phyloP scores from a whole-genome alignment of 805 yeast genomes.

The Candida pseudofarinosa region DNA sequence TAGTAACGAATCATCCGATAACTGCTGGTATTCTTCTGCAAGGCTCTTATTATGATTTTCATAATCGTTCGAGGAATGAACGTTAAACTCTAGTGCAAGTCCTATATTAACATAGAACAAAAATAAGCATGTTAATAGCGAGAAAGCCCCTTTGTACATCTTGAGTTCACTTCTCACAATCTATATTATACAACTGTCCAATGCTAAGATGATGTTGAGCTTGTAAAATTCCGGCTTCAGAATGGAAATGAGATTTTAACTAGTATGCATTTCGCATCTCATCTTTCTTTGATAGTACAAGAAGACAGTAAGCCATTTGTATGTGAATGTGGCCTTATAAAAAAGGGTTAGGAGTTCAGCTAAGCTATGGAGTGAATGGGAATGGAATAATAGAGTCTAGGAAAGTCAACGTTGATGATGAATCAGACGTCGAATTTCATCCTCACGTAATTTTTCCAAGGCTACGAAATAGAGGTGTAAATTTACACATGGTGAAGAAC shows the following conservation, averaged over 20 bases:
- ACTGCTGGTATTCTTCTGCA: slow-evolving; percentile 12
- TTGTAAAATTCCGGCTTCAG: not conserved
- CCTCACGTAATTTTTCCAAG: slow-evolving; percentile 22
- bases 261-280: not conserved
- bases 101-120: slow-evolving; percentile 4
- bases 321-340: slow-evolving; percentile 37
- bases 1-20: slow-evolving; percentile 25
- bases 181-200: not conserved
- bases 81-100: slow-evolving; percentile 19
- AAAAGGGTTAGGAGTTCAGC: slow-evolving; percentile 31
- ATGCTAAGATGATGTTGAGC: not conserved
- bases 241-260: not conserved
- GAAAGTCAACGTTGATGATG: not conserved
- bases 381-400: slow-evolving; percentile 14
- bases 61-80: slow-evolving; percentile 57
- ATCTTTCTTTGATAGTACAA: not conserved
- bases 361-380: slow-evolving; percentile 44
- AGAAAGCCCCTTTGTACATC: not conserved
- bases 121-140: not conserved
- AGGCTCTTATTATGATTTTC: slow-evolving; percentile 25
- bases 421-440: slow-evolving; percentile 3
- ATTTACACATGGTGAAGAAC: slow-evolving; percentile 11
- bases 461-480: slow-evolving; percentile 14
- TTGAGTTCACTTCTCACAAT: not conserved
- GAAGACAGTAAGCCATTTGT: not conserved